Evolutionary conservation across 176 grass and related monocot species (phyloP), one percentile per base, ranked within the genome.

Genomic region (Ananas comosus): DNA sequence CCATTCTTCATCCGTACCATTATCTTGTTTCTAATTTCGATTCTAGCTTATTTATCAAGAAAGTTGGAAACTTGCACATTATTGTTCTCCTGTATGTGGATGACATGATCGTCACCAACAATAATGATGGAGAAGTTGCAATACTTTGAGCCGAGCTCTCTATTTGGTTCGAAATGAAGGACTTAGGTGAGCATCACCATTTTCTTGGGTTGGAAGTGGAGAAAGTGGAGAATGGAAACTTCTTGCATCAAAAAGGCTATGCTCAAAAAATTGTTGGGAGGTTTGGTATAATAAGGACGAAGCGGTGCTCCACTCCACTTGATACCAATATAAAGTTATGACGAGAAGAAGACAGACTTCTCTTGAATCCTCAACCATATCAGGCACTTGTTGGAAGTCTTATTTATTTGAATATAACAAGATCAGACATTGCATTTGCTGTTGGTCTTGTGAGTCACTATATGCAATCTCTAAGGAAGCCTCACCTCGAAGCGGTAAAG

Each of bases 341-440:
- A 0, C n/a, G 51, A 28, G 28, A 73, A 16, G 50, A 73, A 29
- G n/a, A 8, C 6, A 73, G 47, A 2, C 10, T 28, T 73, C 50
- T 63, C n/a, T n/a, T 3, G 10, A 14, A 71, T 71, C 48, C 50
- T 73, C 48, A 22, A 56, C 13, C 12, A 4, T 73, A 59, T 9
- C 9, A 8, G 16, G 2, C 16, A 10, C 51, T 42, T 73, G 3
- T 73, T 61, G 51, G 19, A 27, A 73, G 50, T 52, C 10, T 73
- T 10, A 73, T 73, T 28, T 73, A 73, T n/a, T 59, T 73, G 12
- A 73, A 7, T 17, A 73, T 73, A 42, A 73, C 1, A 56, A 63
- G 51, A 73, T 0, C 51, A 0, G 51, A 73, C 21, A 47, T 66
- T 66, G 9, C 17, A 14, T 73, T 73, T 27, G 4, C 12, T 10